Conservation (phyloP, 331 rosid genomes). For the Rosa hybrid region DNA sequence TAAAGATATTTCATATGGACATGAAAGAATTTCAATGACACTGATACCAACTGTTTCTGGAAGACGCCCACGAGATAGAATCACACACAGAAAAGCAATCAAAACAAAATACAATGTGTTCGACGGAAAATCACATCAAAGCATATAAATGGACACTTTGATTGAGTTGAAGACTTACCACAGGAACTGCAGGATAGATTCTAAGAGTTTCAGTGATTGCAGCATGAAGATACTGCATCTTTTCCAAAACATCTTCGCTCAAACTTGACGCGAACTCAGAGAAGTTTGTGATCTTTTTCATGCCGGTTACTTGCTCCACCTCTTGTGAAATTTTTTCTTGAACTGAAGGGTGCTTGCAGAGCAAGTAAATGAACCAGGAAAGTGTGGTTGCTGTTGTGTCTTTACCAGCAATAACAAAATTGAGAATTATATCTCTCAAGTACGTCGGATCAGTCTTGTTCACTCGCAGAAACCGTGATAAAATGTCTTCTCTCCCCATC, state of each 20-base stretch:
- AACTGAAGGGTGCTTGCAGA: slow-evolving; percentile 70
- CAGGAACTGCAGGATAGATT: slow-evolving; percentile 90
- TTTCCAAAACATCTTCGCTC: slow-evolving; percentile 63
- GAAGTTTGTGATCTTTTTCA: slow-evolving; percentile 34
- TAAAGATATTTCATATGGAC: background rate
- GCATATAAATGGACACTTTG: background rate
- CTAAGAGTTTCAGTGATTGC: slow-evolving; percentile 84
- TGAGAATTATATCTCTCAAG: slow-evolving; percentile 74
- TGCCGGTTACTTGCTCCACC: slow-evolving; percentile 50
- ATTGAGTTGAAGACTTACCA: slow-evolving; percentile 45
- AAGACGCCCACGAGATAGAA: background rate
- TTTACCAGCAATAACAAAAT: slow-evolving; percentile 77
- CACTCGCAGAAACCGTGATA: slow-evolving; percentile 74
- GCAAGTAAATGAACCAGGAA: slow-evolving; percentile 76
- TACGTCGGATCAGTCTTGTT: slow-evolving; percentile 38
- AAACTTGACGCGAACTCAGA: slow-evolving; percentile 48
- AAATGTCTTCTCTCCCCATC: slow-evolving; percentile 58
- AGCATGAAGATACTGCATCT: slow-evolving; percentile 84
- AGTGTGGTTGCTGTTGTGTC: slow-evolving; percentile 82
- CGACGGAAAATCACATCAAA: background rate
- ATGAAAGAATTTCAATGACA: background rate
- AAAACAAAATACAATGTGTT: background rate
- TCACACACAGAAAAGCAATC: background rate
- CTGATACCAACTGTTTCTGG: background rate
- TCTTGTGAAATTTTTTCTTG: slow-evolving; percentile 74